phyloP scores from a whole-genome alignment of 768 basidiomycete genomes.

The Cyclocybe aegerita region DNA sequence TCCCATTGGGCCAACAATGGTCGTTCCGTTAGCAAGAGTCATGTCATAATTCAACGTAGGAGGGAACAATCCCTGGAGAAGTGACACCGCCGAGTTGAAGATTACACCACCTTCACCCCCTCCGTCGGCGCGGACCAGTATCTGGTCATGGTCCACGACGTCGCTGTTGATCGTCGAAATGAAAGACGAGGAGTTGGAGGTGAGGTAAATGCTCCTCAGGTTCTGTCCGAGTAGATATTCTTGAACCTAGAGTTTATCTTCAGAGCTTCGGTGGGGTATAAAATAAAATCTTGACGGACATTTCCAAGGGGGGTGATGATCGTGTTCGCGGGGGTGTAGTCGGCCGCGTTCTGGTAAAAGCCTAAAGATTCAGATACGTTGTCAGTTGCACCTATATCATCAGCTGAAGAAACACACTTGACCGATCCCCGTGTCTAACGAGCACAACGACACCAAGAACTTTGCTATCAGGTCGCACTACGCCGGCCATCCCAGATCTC shows the following conservation, averaged over 20 bases:
- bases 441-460: slow-evolving; percentile 55
- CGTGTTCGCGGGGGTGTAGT: slow-evolving; percentile 54
- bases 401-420: slow-evolving; percentile 24
- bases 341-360: slow-evolving; percentile 60
- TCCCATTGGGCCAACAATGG: slow-evolving; percentile 52
- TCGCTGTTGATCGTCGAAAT: slow-evolving; percentile 43
- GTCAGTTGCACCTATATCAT: background rate
- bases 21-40: slow-evolving; percentile 67
- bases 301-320: slow-evolving; percentile 62
- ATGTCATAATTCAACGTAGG: slow-evolving; percentile 41
- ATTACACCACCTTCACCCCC: slow-evolving; percentile 73
- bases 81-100: slow-evolving; percentile 61
- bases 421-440: slow-evolving; percentile 57
- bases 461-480: slow-evolving; percentile 6
- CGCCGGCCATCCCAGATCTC: too few species aligned
- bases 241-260: slow-evolving; percentile 30
- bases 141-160: slow-evolving; percentile 35
- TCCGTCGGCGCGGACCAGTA: slow-evolving; percentile 59
- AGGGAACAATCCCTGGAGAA: slow-evolving; percentile 72
- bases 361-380: slow-evolving; percentile 27
- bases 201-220: slow-evolving; percentile 54
- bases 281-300: slow-evolving; percentile 62
- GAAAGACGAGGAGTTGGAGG: slow-evolving; percentile 49
- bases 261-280: slow-evolving; percentile 50
- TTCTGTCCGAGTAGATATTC: slow-evolving; percentile 55